Evolutionary conservation across 257 asterid genomes (phyloP), one percentile per base, ranked within the genome.

Genomic region (Datura wrightii): DNA sequence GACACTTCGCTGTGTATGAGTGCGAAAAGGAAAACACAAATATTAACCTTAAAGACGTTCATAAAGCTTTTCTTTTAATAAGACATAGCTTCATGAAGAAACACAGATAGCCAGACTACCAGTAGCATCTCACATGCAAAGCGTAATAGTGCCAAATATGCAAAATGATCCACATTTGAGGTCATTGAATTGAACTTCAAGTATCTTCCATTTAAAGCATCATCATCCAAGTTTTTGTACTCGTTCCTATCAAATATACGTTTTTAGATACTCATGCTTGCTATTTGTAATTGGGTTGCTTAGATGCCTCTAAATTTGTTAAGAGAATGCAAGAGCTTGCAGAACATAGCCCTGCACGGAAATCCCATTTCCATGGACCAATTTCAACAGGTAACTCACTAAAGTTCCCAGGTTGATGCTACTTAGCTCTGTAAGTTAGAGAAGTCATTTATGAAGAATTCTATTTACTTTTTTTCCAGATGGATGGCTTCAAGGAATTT

Each of bases 351-450:
- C 70, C 97, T 95, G 80, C 99, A 95, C 84, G 91, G 93, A 71
- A 95, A 94, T 89, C 98, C 98, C 59, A 95, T 95, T 82, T 93
- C 97, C 8, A 93, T 94, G 99, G 98, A 94, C 87, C 84, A 87
- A 83, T 95, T 95, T 90, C 97, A 94, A 85, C 96, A 92, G 98
- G 97, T 95, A 63, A 69, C 31, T 60, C 67, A 60, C 15, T 19
- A 24, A 7, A 9, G 6, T 60, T 60, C 67, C 19, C 37, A 3
- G 37, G 8, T 19, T 19, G 15, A 19, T 19, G 19, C 67, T 19
- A 60, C 37, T 60, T 31, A 60, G 67, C 24, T 19, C 34, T 60
- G 39, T 19, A n/a, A 60, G 34, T 60, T 60, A 31, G 67, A 60
- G 19, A 7, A 19, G 37, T 60, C 67, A 60, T 60, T 58, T 60